A percentile compares a stretch with the other conserved stretches of the same genome.
Conservation (phyloP, 1,284 basidiomycete genomes). For the Peniophora sp. region DNA sequence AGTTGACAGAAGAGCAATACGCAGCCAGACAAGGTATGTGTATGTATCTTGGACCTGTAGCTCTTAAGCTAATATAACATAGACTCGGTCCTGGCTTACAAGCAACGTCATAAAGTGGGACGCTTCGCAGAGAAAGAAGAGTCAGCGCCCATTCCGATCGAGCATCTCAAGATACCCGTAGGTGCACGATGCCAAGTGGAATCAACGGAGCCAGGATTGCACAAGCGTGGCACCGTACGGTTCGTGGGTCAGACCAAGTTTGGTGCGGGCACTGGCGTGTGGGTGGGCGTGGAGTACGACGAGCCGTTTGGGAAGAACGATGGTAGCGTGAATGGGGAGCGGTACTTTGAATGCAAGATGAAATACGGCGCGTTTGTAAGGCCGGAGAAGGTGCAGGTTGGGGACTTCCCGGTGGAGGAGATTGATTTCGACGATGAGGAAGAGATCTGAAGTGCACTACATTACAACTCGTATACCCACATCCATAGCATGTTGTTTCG, state of each 20-base stretch:
- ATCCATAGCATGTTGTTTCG: no score
- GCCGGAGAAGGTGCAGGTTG: conserved; percentile 75
- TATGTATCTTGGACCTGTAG: not conserved
- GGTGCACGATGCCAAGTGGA: conserved; percentile 84
- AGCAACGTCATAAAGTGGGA: conserved; percentile 84
- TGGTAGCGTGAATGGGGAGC: conserved; percentile 83
- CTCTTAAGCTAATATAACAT: not conserved
- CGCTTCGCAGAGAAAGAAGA: conserved; percentile 64
- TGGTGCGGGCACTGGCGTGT: conserved; percentile 55
- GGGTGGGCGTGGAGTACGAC: conserved; percentile 95
- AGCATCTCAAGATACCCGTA: conserved; percentile 38
- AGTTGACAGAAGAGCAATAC: conserved; percentile 81
- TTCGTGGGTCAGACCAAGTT: conserved; percentile 84
- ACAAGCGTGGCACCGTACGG: conserved; percentile 76
- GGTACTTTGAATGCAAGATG: conserved; percentile 76
- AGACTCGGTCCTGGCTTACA: conserved; percentile 91
- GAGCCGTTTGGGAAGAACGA: conserved; percentile 96
- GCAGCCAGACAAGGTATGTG: conserved; percentile 63
- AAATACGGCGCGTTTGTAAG: conserved; percentile 86
- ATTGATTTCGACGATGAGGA: conserved; percentile 65
- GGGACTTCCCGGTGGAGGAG: conserved; percentile 83
- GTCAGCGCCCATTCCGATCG: conserved; percentile 14
- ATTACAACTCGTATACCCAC: no score
- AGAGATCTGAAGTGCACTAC: conserved; percentile 48
- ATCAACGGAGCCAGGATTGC: conserved; percentile 53